Base-by-base conservation (phyloP, 2,329 filamentous ascomycete species). In the Paecilomyces fulvus region DNA sequence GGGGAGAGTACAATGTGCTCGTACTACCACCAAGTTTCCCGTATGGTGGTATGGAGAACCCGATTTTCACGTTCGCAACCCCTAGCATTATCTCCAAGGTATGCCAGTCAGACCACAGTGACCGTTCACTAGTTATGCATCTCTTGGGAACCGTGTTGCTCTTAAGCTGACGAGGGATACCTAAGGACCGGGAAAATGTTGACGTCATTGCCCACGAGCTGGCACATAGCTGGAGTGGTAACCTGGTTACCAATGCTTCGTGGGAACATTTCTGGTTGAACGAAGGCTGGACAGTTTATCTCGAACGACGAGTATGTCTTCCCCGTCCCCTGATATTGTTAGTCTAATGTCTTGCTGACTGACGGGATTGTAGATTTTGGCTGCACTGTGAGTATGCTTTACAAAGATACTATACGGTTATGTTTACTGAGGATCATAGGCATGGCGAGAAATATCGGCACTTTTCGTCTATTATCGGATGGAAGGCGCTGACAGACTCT, bases 401-500 rank as follows among this genome's bases (percentile, higher is more conserved):
- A 10, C 33, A 21, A 10, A 48, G 10, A 28, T 3, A 30, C 17
- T n/a, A 20, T 17, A 51, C 12, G 37, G 31, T 30, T 53, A 14
- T 23, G 21, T 12, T 52, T 14, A 17, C 46, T 55, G 17, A 49
- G 21, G 55, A 20, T 23, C 28, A 14, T 53, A 74, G 95, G 49
- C 91, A 96, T 64, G 91, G 91, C 51, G 88, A 92, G 61, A 76
- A 88, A 3, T 86, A 95, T 69, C 89, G 94, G 60, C 89, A 96
- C 75, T 97, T 99, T 73, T 95, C 89, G 8, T 87, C 92, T 61
- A 95, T 97, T 62, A 95, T 96, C 61, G 94, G 94, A 58, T 97
- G 92, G 92, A 94, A 95, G 69, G 83, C 87, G 1, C 83, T 96
- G 17, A 82, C 88, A 74, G 91, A 96, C 66, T 84, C 89, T 5